A percentile compares a stretch with the other conserved stretches of the same genome.
Conservation (phyloP, 2,329 filamentous ascomycete genomes). For the Pseudocercospora macadamiae region DNA sequence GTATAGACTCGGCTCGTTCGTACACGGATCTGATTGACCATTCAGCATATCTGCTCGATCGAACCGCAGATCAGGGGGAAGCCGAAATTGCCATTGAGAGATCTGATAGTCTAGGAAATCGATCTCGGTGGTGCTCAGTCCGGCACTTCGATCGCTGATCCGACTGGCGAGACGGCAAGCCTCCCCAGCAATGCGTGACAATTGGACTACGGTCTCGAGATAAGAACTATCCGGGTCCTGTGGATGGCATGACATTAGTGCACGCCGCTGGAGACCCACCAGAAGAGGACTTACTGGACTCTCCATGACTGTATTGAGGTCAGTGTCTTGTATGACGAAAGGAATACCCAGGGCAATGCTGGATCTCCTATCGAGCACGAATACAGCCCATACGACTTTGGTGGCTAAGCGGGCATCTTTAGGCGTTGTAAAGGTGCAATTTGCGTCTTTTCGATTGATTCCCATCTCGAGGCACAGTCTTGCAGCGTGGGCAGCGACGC, state of each 20-base stretch:
- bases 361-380: slow-evolving; percentile 5
- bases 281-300: slow-evolving; percentile 4
- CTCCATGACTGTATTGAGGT: slow-evolving; percentile 1
- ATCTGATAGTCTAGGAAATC: slow-evolving; percentile 2
- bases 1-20: background rate
- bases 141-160: slow-evolving; percentile 2
- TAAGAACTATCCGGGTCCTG: background rate
- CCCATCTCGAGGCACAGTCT: slow-evolving; percentile 1
- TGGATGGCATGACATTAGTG: background rate
- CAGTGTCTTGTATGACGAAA: background rate
- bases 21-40: background rate
- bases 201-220: background rate
- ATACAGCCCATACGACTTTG: background rate
- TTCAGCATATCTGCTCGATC: background rate
- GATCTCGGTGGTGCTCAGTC: background rate
- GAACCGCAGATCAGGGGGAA: background rate
- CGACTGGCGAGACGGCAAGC: slow-evolving; percentile 1
- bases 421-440: background rate
- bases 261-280: background rate
- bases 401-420: slow-evolving; percentile 3
- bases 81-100: slow-evolving; percentile 3
- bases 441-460: slow-evolving; percentile 1
- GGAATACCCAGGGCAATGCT: background rate
- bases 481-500: background rate
- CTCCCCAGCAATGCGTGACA: slow-evolving; percentile 2